Base-by-base conservation (phyloP, 108 stramenopile species). In the Discostella stelligeroides region DNA sequence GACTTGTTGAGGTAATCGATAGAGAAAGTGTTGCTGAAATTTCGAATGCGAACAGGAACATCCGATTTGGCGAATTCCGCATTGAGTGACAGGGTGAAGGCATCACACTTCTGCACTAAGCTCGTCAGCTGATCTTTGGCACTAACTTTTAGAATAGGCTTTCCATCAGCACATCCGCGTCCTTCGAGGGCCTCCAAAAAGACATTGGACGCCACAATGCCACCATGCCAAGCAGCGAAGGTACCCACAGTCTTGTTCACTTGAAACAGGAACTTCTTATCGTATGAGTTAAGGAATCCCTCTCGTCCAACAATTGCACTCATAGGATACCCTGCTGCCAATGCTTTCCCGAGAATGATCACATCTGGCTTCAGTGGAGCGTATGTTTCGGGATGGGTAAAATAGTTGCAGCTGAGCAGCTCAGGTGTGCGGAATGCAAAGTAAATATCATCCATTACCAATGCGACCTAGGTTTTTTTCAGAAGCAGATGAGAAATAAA, bases 161-260 rank as follows among this genome's bases (percentile, higher is more conserved):
- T 46, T 41, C 68, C 62, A 28, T 65, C 63, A 5, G 63, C 1
- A 23, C 57, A 46, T 3, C 68, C 63, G 17, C 47, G 34, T 29
- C 67, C 68, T 28, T 61, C 45, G 34, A 80, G 63, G 15, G 65
- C 75, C 55, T 84, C 80, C 28, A 84, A 59, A 51, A 81, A 82
- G 0, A 84, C 80, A 50, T 84, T 84, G 14, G 83, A 84, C 13
- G 83, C 80, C 14, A 84, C 83, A 40, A 84, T 69, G 8, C 83
- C 83, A n/a, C 83, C 83, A 64, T 84, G 66, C 76, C 76, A 84
- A 8, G 76, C 83, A 9, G 83, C 70, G 13, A 84, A 41, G 7
- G 83, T 81, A 0, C 80, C 83, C 6, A 84, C 83, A 42, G 80
- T 84, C 61, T 84, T 84, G 77, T 84, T 84, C 58, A 84, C 55